Conservation (phyloP, 2,329 filamentous ascomycete genomes). For the Pseudogymnoascus sp. region DNA sequence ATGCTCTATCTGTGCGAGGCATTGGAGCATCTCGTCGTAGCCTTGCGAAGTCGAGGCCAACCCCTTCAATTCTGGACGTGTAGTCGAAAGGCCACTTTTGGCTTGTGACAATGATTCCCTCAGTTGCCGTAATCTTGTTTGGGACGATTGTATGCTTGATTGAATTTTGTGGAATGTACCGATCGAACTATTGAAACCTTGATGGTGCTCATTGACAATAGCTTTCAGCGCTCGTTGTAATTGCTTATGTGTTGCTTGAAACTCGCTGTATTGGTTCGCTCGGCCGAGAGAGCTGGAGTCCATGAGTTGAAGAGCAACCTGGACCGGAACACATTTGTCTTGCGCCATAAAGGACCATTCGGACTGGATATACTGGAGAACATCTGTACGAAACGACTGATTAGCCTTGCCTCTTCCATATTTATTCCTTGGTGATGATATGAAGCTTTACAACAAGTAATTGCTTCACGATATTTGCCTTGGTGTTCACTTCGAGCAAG, state of each 20-base stretch:
- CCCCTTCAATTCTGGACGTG: constrained; percentile 85
- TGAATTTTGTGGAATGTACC: constrained; percentile 99
- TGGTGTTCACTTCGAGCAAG: background rate
- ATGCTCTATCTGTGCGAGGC: constrained; percentile 77
- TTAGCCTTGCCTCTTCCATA: background rate
- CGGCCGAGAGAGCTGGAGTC: constrained; percentile 89
- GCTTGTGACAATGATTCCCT: constrained; percentile 77
- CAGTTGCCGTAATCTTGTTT: constrained; percentile 73
- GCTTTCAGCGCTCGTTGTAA: constrained; percentile 88
- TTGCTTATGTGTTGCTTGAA: constrained; percentile 74
- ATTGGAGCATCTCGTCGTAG: constrained; percentile 83
- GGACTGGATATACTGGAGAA: constrained; percentile 74
- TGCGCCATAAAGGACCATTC: constrained; percentile 92
- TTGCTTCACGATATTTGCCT: background rate
- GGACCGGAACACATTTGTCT: constrained; percentile 83
- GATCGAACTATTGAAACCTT: constrained; percentile 98
- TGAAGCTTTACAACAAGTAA: background rate
- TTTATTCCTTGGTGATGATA: background rate
- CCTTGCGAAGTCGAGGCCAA: constrained; percentile 79
- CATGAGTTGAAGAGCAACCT: constrained; percentile 89
- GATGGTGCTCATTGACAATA: constrained; percentile 97
- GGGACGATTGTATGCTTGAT: constrained; percentile 79
- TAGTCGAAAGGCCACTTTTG: constrained; percentile 72
- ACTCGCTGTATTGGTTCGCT: constrained; percentile 79
- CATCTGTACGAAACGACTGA: constrained; percentile 21